Evolutionary conservation across 441 rosid genomes (phyloP).

Genomic region (Arabidopsis lyrata): DNA sequence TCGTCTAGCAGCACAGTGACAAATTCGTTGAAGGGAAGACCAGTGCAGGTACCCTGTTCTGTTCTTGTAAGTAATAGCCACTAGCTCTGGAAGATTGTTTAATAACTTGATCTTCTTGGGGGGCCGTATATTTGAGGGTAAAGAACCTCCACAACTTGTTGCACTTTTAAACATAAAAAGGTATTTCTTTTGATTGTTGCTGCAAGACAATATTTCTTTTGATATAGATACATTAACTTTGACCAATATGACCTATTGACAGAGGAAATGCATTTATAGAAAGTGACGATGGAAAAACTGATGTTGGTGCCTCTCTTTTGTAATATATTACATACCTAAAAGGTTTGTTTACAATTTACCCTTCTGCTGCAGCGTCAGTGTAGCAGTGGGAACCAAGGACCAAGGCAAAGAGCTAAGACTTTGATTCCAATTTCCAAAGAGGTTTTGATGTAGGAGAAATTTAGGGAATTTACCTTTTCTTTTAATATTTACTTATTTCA

Average conservation of each 20-base stretch:
- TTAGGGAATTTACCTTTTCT: too few relatives aligned
- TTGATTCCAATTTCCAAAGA: too few relatives aligned
- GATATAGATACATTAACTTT: constrained; percentile 44
- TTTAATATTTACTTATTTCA: too few relatives aligned
- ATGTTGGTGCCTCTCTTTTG: constrained; percentile 17
- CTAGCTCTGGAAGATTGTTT: constrained; percentile 9
- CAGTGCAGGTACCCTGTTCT: too few relatives aligned
- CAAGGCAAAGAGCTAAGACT: constrained; percentile 32
- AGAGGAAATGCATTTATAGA: constrained; percentile 80
- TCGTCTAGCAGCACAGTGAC: constrained; percentile 77
- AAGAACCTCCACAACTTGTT: constrained; percentile 90
- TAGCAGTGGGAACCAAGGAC: constrained; percentile 69
- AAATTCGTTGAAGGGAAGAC: constrained; percentile 91
- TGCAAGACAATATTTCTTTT: constrained; percentile 16
- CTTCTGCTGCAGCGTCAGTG: constrained; percentile 68
- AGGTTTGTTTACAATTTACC: not conserved
- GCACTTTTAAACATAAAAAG: constrained; percentile 98
- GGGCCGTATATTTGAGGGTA: constrained; percentile 53
- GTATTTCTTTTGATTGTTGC: constrained; percentile 49
- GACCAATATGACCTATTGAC: constrained; percentile 95
- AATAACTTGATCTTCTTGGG: constrained; percentile 47
- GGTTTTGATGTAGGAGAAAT: too few relatives aligned
- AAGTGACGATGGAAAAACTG: not conserved
- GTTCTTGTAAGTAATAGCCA: constrained; percentile 31
- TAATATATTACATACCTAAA: not conserved